Percentiles rank a stretch among this genome's conserved stretches.
Conservation (phyloP, 305 asterid genomes). For the Salvia sclarea region DNA sequence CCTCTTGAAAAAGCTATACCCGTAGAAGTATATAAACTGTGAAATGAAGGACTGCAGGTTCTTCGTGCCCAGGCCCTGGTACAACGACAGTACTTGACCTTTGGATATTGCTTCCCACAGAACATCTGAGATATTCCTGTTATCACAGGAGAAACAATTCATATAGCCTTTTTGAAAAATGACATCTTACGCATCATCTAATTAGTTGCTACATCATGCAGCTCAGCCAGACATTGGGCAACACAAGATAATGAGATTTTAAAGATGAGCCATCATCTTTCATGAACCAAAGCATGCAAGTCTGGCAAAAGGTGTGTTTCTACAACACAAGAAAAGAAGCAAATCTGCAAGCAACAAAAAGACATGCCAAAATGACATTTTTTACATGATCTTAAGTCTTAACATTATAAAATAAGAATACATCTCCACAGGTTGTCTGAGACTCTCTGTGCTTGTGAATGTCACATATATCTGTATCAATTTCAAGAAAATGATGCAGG, state of each 20-base stretch:
- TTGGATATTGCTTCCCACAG: slow-evolving; percentile 85
- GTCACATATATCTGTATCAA: not conserved
- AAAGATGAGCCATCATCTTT: not conserved
- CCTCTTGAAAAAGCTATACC: slow-evolving; percentile 85
- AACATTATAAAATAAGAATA: slow-evolving; percentile 3
- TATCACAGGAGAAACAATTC: slow-evolving; percentile 24
- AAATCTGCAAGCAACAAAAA: not conserved
- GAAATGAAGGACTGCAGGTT: slow-evolving; percentile 90
- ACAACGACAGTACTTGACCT: slow-evolving; percentile 64
- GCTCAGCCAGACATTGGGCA: not conserved
- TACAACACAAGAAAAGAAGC: not conserved
- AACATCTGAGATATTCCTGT: slow-evolving; percentile 90
- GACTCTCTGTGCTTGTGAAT: not conserved
- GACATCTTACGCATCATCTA: not conserved
- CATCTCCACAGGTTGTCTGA: not conserved
- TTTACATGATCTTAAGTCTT: slow-evolving; percentile 1
- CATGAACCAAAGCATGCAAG: slow-evolving; percentile 1
- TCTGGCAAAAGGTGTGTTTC: slow-evolving; percentile 3
- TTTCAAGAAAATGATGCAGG: slow-evolving; percentile 1
- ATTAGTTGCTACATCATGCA: slow-evolving; percentile 13
- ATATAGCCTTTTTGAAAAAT: not conserved
- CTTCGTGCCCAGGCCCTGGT: slow-evolving; percentile 92
- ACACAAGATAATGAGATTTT: slow-evolving; percentile 8
- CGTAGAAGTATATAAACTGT: slow-evolving; percentile 82
- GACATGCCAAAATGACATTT: not conserved